phyloP scores from a whole-genome alignment of 1,139 yeast genomes.

The Blastobotrys petasosporus region DNA sequence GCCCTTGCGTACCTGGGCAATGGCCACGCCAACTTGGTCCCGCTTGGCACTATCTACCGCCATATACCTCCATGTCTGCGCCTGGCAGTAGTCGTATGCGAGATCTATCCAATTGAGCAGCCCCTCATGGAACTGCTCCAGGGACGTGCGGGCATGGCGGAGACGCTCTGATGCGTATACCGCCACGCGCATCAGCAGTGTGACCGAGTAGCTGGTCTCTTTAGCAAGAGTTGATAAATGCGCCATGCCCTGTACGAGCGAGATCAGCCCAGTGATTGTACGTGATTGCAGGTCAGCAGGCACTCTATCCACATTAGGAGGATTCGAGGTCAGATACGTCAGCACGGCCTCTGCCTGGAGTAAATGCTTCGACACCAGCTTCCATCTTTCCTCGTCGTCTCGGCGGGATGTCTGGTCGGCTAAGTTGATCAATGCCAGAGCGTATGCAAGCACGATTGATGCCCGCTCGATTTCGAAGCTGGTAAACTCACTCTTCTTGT shows the following conservation, averaged over 20 bases:
- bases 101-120: slow-evolving; percentile 27
- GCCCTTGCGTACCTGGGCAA: slow-evolving; percentile 21
- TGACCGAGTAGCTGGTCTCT: slow-evolving; percentile 23
- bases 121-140: slow-evolving; percentile 15
- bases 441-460: slow-evolving; percentile 30
- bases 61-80: slow-evolving; percentile 29
- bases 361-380: slow-evolving; percentile 28
- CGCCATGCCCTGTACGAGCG: slow-evolving; percentile 29
- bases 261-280: slow-evolving; percentile 24
- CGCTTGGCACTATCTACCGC: slow-evolving; percentile 29
- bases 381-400: slow-evolving; percentile 24
- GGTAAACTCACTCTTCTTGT: slow-evolving; percentile 22
- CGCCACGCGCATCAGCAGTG: slow-evolving; percentile 30
- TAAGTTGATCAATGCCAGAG: slow-evolving; percentile 24
- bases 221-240: slow-evolving; percentile 30
- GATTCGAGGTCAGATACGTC: slow-evolving; percentile 23
- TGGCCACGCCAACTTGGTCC: slow-evolving; percentile 30
- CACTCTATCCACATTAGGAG: slow-evolving; percentile 15
- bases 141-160: slow-evolving; percentile 24
- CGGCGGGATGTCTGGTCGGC: slow-evolving; percentile 19
- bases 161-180: slow-evolving; percentile 33
- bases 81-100: slow-evolving; percentile 27
- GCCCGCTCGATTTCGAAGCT: slow-evolving; percentile 29
- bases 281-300: slow-evolving; percentile 27
- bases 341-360: slow-evolving; percentile 27